A percentile compares a stretch with the other conserved stretches of the same genome.
Conservation (phyloP, 2,329 filamentous ascomycete genomes). For the Zymoseptoria ardabiliae region DNA sequence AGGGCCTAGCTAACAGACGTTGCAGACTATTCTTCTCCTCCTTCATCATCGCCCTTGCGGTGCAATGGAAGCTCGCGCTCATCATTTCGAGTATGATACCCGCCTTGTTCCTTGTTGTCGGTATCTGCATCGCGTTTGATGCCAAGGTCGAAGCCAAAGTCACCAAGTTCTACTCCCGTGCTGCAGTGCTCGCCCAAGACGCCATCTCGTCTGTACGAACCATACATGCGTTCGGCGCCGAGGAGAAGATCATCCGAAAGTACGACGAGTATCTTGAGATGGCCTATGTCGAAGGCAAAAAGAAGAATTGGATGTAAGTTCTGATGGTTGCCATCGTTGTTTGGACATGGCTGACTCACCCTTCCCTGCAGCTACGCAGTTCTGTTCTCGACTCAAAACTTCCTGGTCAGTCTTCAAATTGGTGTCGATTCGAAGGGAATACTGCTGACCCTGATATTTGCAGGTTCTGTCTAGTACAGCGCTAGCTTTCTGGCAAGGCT, state of each 20-base stretch:
- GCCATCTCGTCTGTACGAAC: conserved; percentile 45
- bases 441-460: not conserved
- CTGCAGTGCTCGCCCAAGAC: conserved; percentile 44
- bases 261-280: conserved; percentile 39
- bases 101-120: conserved; percentile 32
- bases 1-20: not conserved
- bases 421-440: not conserved
- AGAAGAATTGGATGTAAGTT: conserved; percentile 33
- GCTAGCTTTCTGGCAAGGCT: conserved; percentile 40
- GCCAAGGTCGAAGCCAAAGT: conserved; percentile 31
- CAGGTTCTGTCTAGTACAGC: conserved; percentile 30
- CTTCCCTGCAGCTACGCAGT: conserved; percentile 10
- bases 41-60: conserved; percentile 34
- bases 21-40: conserved; percentile 31
- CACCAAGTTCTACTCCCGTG: conserved; percentile 35
- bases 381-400: conserved; percentile 37
- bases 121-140: conserved; percentile 30
- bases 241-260: conserved; percentile 35
- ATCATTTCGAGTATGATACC: conserved; percentile 44
- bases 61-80: conserved; percentile 39
- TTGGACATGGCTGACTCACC: not conserved
- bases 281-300: conserved; percentile 39
- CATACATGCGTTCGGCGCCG: conserved; percentile 44
- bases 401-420: conserved; percentile 26
- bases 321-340: not conserved